A percentile compares a stretch with the other conserved stretches of the same genome.
Evolutionary conservation across 805 yeast species (phyloP).

Genomic region (Pichia insulana): DNA sequence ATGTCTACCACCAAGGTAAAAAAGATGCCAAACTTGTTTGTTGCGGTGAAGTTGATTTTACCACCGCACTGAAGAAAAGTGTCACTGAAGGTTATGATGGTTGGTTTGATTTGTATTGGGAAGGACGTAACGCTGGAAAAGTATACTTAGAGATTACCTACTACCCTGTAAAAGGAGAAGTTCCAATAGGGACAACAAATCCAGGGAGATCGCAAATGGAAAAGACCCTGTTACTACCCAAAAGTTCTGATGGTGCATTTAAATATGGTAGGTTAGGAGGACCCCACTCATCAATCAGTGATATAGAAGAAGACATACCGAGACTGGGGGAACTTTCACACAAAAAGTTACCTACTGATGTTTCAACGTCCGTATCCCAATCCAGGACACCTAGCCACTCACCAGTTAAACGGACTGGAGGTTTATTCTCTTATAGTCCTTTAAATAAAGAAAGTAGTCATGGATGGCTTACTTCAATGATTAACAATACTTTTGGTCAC

Average conservation of each 20-base stretch:
- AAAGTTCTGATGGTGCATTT: slow-evolving; percentile 1
- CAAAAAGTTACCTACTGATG: not conserved
- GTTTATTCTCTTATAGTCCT: not conserved
- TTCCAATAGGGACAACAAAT: slow-evolving; percentile 24
- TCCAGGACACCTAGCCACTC: not conserved
- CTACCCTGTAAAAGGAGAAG: slow-evolving; percentile 44
- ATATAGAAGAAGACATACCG: slow-evolving; percentile 8
- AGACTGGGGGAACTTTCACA: slow-evolving; percentile 5
- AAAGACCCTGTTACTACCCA: not conserved
- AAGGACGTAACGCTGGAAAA: slow-evolving; percentile 75
- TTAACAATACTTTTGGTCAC: not conserved
- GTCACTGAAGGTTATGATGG: slow-evolving; percentile 71
- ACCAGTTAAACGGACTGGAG: not conserved
- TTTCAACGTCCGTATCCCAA: not conserved
- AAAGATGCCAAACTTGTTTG: slow-evolving; percentile 84
- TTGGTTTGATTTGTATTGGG: slow-evolving; percentile 69
- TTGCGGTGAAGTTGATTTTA: slow-evolving; percentile 67
- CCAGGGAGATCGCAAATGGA: slow-evolving; percentile 13
- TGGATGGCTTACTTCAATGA: not conserved
- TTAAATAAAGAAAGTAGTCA: not conserved
- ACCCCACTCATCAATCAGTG: not conserved
- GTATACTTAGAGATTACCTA: slow-evolving; percentile 88
- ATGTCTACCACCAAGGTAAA: slow-evolving; percentile 77
- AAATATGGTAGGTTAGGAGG: not conserved
- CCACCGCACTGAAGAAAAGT: slow-evolving; percentile 58